These are phyloP conservation scores for Hypomontagnella submonticulosa DNA, from an alignment of 495 filamentous ascomycete species.

Conservation along the genomic window DNA sequence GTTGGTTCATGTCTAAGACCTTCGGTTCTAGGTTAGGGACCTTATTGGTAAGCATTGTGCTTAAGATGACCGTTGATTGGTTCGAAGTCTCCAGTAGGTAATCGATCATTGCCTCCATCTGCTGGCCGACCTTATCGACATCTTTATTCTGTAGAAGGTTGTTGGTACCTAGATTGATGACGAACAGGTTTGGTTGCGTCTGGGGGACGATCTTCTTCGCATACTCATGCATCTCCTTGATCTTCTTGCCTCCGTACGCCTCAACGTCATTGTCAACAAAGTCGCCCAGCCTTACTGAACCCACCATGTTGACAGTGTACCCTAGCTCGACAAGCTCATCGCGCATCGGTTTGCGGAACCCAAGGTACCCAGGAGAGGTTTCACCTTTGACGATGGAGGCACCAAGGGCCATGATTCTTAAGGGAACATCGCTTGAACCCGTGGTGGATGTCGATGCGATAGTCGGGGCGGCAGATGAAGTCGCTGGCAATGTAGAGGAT, in stretches of 20 bases:
- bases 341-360: slow-evolving; percentile 60
- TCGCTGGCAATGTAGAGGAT: background rate
- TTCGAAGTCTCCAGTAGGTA: slow-evolving; percentile 33
- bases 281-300: slow-evolving; percentile 45
- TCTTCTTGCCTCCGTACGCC: slow-evolving; percentile 49
- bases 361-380: slow-evolving; percentile 59
- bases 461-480: background rate
- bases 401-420: slow-evolving; percentile 65
- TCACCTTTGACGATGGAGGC: slow-evolving; percentile 67
- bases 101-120: slow-evolving; percentile 37
- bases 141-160: slow-evolving; percentile 44
- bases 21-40: slow-evolving; percentile 41
- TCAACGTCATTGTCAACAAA: slow-evolving; percentile 51
- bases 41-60: slow-evolving; percentile 43
- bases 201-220: slow-evolving; percentile 38
- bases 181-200: slow-evolving; percentile 49
- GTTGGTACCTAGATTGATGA: slow-evolving; percentile 53
- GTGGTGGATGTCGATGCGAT: slow-evolving; percentile 2
- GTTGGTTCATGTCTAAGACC: slow-evolving; percentile 46
- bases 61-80: slow-evolving; percentile 38
- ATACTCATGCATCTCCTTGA: slow-evolving; percentile 44
- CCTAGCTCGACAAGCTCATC: slow-evolving; percentile 45
- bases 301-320: slow-evolving; percentile 48
- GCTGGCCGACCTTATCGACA: slow-evolving; percentile 33
- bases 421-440: slow-evolving; percentile 23